Base-by-base conservation (phyloP, 768 basidiomycete genomes). In the Leucogyrophana mollusca region DNA sequence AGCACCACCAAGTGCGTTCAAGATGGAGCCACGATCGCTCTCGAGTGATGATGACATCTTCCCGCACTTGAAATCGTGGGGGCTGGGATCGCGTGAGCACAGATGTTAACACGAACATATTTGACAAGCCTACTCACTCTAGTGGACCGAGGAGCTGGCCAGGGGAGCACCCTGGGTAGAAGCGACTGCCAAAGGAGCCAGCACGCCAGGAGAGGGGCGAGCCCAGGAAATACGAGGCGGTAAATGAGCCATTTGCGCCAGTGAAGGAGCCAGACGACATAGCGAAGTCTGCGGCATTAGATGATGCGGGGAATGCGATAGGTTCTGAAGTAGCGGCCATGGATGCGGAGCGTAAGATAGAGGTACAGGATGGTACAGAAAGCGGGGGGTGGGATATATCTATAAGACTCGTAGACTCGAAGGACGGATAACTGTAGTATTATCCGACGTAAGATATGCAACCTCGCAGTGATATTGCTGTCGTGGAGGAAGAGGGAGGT, bases 121-220 rank as follows among this genome's bases (percentile, higher is more conserved):
- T 17, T 45, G 37, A 16, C 14, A 13, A 24, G n/a, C 43, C 3
- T 4, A 74, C 85, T 50, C 55, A 90, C 87, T 88, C 85, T 56
- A 85, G 67, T 0, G 80, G 80, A 18, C 75, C 78, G 0, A 85
- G 64, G 21, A 85, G 68, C 51, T 80, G 77, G 0, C 77, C 81
- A 3, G 82, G 83, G 0, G 81, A 82, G 34, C 80, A 78, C 23
- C 82, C 81, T 10, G 80, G 78, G 39, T 80, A 79, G 61, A 84
- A 76, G 8, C 82, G 70, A 21, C 74, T 78, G 1, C 83, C 83
- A 48, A 80, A 87, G 0, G 84, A 86, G 25, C 80, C 80, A 0
- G 76, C 72, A 4, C 81, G 74, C 78, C 83, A 90, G 4, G 87
- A 87, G 42, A 85, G 70, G 35, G 87, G 86, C 0, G 85, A 87